Base-by-base conservation (phyloP, 345 rosid genomes). In the Aurinia saxatilis region DNA sequence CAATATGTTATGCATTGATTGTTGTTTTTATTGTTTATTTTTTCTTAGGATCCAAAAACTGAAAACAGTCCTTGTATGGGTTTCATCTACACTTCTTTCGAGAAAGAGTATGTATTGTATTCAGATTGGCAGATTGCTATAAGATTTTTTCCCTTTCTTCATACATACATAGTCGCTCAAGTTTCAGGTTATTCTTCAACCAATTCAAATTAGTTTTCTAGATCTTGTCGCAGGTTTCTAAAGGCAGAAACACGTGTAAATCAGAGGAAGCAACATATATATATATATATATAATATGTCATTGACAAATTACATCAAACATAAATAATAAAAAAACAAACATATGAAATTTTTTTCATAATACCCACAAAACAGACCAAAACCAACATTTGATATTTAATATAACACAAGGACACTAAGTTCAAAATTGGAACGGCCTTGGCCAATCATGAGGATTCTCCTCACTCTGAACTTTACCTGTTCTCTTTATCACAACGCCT, bases 381-480 rank as follows among this genome's bases (percentile, higher is more conserved):
- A 44, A 27, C 69, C 62, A 51, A 70, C 59, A 56, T 15, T 63
- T 63, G 74, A 56, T 56, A 16, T 36, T n/a, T 68, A 60, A 41
- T 60, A 31, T 34, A 42, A 5, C 8, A 40, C 33, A 44, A 44
- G 15, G 3, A 39, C 31, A 45, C 25, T 3, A 25, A 6, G 2
- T 36, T 79, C 71, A 89, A 47, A 88, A 87, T 77, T 89, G 98
- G 70, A 89, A 81, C 27, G 93, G 95, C 91, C 91, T 84, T 46
- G 96, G 95, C 98, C 98, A 91, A 62, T 85, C 89, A 73, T 82
- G 82, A 77, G 78, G 67, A 49, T 79, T 81, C 74, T 86, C 96
- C 10, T 85, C 88, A n/a, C 84, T 83, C 68, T 81, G 81, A 41
- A 88, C 95, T 64, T 83, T 84, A 13, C 84, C 83, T 27, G 66